phyloP scores from a whole-genome alignment of 1,284 basidiomycete genomes.

The Hypsizygus ulmarius region DNA sequence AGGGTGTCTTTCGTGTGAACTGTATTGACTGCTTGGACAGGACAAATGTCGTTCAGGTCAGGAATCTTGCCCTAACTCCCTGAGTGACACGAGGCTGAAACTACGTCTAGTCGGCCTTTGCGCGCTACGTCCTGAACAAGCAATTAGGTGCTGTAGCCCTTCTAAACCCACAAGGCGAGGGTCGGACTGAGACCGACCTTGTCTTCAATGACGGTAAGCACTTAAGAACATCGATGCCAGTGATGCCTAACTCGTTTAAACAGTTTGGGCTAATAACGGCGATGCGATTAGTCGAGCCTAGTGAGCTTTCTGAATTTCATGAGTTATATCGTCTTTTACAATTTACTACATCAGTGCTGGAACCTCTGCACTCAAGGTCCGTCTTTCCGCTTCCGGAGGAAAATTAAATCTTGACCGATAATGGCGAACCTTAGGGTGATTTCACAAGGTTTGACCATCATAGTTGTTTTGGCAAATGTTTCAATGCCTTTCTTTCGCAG shows the following conservation, averaged over 20 bases:
- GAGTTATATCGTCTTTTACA: conserved; percentile 11
- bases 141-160: conserved; percentile 84
- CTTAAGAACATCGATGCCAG: conserved; percentile 7
- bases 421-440: conserved; percentile 66
- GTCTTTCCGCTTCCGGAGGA: conserved; percentile 15
- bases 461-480: neutral
- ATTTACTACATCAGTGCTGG: conserved; percentile 57
- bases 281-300: conserved; percentile 87
- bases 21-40: conserved; percentile 94
- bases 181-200: conserved; percentile 63
- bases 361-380: conserved; percentile 87
- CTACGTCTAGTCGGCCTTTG: conserved; percentile 76
- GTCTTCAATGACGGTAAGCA: conserved; percentile 82
- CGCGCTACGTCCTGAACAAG: conserved; percentile 74
- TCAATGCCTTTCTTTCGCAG: conserved; percentile 32
- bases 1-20: conserved; percentile 82
- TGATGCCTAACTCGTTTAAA: conserved; percentile 8
- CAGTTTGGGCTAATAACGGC: conserved; percentile 96
- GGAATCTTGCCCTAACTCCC: neutral
- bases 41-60: conserved; percentile 85
- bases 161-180: conserved; percentile 48
- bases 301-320: conserved; percentile 42
- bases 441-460: conserved; percentile 67
- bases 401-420: neutral
- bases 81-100: neutral